A percentile compares a stretch with the other conserved stretches of the same genome.
Conservation (phyloP, 768 basidiomycete species). For the Wakefieldia striispora region DNA sequence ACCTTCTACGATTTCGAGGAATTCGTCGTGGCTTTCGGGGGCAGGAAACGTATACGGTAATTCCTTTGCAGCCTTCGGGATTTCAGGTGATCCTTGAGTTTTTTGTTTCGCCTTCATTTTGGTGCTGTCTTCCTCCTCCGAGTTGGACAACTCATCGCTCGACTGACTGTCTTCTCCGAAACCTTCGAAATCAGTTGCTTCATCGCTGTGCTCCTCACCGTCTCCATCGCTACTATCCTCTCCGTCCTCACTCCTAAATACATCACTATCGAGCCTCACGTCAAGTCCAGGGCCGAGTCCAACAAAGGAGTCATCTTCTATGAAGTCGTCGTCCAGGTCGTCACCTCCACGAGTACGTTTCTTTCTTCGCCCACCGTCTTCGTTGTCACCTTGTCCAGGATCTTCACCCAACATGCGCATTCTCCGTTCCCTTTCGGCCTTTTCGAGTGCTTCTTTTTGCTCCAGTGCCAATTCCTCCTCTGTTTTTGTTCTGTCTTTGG, state of each 20-base stretch:
- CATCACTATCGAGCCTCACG: constrained; percentile 41
- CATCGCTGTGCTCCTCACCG: constrained; percentile 27
- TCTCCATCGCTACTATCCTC: constrained; percentile 36
- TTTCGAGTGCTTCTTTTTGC: constrained; percentile 82
- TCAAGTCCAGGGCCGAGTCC: constrained; percentile 34
- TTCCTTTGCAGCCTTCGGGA: constrained; percentile 44
- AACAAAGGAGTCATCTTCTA: constrained; percentile 36
- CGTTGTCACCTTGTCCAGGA: constrained; percentile 64
- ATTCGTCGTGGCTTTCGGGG: constrained; percentile 82
- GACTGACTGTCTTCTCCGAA: constrained; percentile 36
- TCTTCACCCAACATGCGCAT: constrained; percentile 85
- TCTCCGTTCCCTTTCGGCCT: constrained; percentile 74
- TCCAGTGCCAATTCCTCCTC: constrained; percentile 92
- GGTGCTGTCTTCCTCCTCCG: constrained; percentile 37
- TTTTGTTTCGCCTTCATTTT: constrained; percentile 36
- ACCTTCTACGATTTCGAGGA: constrained; percentile 76
- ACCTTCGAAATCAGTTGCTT: constrained; percentile 32
- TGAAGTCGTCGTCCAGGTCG: constrained; percentile 89
- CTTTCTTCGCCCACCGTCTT: constrained; percentile 39
- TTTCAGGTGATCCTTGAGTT: constrained; percentile 34
- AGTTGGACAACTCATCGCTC: constrained; percentile 36
- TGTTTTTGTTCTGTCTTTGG: constrained; percentile 94
- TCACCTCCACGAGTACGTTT: constrained; percentile 72
- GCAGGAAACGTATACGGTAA: constrained; percentile 93
- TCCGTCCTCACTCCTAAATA: constrained; percentile 32